Base-by-base conservation (phyloP, 495 filamentous ascomycete species). In the Cercophora sp. region DNA sequence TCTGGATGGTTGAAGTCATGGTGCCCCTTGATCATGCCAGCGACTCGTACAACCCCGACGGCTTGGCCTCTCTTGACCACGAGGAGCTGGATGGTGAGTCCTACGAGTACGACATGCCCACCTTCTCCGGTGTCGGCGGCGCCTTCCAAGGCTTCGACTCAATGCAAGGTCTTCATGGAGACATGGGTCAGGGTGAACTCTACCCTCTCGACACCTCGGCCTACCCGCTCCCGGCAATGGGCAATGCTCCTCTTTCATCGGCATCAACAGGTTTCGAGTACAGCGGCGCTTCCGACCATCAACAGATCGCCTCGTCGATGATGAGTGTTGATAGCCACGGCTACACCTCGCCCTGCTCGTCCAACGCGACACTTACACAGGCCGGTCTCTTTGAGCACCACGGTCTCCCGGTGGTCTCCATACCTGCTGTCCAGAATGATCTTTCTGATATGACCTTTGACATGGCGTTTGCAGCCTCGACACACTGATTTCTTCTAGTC, bases 1-100 rank as follows among this genome's bases (percentile, higher is more conserved):
- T 78, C 40, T 96, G 89, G 89, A 89, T 95, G 81, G 70, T 76
- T 29, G 83, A 91, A 67, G 78, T 87, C 22, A 78, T 63, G 13
- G 76, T 78, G 10, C 58, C 54, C 29, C 64, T 69, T 41, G 66
- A 73, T 43, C 51, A 70, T 16, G 48, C 32, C 55, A 54, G 27
- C 60, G 51, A 8, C 42, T 23, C 8, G n/a, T 52, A 27, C 11
- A 66, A 67, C 31, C 65, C 61, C 15, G 60, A 54, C 9, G 57
- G 52, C 19, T 29, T 22, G 23, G 40, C 20, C 5, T 5, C 2
- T 2, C n/a, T 50, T 15, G 70, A 74, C n/a, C 49, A 51, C 15
- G 73, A 76, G 6, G 59, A 70, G 2, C 37, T 62, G 8, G 66
- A 70, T 4, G 44, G 31, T 48, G 69, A 66, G 1, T 20, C 58